Conservation (phyloP, 75 land plant genomes). For the Pinus albicaulis region DNA sequence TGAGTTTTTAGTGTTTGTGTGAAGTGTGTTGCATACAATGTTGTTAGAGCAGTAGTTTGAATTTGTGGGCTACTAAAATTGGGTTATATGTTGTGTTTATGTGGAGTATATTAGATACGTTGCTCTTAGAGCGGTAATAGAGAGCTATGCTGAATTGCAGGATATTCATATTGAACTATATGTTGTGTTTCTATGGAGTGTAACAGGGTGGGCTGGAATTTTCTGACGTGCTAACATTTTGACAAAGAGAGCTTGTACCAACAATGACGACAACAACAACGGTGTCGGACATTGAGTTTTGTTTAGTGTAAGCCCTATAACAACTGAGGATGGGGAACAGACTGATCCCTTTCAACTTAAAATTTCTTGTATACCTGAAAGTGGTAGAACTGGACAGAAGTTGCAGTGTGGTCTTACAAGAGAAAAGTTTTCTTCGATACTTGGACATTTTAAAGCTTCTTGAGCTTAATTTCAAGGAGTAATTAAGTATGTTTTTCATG, state of each 20-base stretch:
- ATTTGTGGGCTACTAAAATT: too few species aligned
- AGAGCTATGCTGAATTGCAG: constrained; percentile 1
- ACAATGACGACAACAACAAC: neutral
- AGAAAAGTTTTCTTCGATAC: neutral
- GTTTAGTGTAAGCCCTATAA: neutral
- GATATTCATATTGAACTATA: neutral
- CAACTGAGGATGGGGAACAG: neutral
- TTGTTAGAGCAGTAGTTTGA: too few species aligned
- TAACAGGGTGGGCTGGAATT: neutral
- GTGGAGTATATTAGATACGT: neutral
- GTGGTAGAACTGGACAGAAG: constrained; percentile 6
- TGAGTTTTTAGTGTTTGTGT: too few species aligned
- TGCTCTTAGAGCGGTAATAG: neutral
- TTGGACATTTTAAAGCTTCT: constrained; percentile 3
- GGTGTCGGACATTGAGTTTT: neutral
- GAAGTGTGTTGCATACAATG: too few species aligned
- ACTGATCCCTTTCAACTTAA: neutral
- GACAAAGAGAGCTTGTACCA: constrained; percentile 1
- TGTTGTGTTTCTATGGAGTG: neutral
- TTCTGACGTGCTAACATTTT: neutral
- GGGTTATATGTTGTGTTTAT: neutral
- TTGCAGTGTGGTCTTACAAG: constrained; percentile 1
- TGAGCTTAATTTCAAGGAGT: constrained; percentile 6
- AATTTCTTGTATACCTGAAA: neutral
- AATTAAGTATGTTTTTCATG: constrained; percentile 1